Evolutionary conservation across 176 grass and related monocot species (phyloP), one percentile per base, ranked within the genome.

Genomic region (Avena eriantha): DNA sequence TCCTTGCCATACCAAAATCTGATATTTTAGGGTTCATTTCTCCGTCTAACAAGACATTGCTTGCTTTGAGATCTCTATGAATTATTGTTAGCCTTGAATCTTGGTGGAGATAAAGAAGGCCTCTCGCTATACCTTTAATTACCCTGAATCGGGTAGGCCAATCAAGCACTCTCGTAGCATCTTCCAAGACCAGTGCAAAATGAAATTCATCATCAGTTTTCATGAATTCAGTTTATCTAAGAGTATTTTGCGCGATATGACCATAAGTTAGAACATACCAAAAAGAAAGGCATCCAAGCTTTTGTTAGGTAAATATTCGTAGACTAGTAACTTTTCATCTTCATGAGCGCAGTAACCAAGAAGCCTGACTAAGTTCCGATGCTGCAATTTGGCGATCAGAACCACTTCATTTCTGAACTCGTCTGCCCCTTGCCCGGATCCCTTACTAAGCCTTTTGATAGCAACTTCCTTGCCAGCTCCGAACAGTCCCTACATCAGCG

Each of bases 331-430:
- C 48, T 76, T 76, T 24, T 76, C 73, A 76, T 76, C 48, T 76
- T 76, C 73, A 76, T 76, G 26, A 21, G 73, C 51, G 48, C 73
- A 76, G 26, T 76, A 76, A 76, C 73, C 73, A 76, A 76, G 73
- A 53, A 76, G 48, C 73, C 73, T 76, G 4, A 76, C 73, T 33
- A 76, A 76, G 16, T 76, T 76, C 16, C 73, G 15, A 54, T 95
- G 93, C 70, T 95, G 90, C 33, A 93, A 64, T 78, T 92, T 95
- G 29, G 80, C 90, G 9, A 95, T 90, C n/a, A 95, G 70, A 51
- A 85, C 50, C 13, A 92, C 86, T 89, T 91, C 93, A 65, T 95
- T 95, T 69, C 45, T 92, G 54, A 90, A 92, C 14, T 92, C 85
- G 1, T 92, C 50, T 0, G 19, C 5, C 9, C 90, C 90, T 86